Evolutionary conservation across 2,329 filamentous ascomycete species (phyloP).

Genomic region (Cladosporium sp.): DNA sequence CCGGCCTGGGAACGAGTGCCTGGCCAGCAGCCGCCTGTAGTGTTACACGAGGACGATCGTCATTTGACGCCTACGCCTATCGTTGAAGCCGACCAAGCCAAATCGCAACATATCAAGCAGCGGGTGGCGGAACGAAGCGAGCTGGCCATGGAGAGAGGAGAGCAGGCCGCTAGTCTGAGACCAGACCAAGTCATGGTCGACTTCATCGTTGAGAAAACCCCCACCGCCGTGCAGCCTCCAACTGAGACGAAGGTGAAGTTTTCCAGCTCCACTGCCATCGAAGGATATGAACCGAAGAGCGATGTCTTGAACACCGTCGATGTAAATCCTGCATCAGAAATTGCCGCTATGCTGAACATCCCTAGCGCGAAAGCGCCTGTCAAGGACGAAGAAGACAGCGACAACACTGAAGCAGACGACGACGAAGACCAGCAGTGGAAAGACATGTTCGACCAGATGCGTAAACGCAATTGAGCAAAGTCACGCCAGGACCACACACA

Average conservation of each 20-base stretch:
- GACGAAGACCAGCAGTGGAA: slow-evolving; percentile 21
- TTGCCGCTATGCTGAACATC: slow-evolving; percentile 10
- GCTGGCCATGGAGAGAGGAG: slow-evolving; percentile 48
- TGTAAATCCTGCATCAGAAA: slow-evolving; percentile 1
- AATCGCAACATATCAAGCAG: background rate
- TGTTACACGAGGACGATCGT: slow-evolving; percentile 40
- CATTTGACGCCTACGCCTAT: slow-evolving; percentile 2
- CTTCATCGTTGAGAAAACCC: slow-evolving; percentile 36
- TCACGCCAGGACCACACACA: background rate
- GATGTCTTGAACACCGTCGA: background rate
- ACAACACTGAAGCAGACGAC: background rate
- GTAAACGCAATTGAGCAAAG: slow-evolving; percentile 12
- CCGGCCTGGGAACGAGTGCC: slow-evolving; percentile 80
- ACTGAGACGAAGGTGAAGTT: slow-evolving; percentile 8
- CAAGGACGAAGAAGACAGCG: background rate
- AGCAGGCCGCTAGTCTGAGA: slow-evolving; percentile 33
- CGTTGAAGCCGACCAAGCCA: background rate
- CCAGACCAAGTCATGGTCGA: slow-evolving; percentile 36
- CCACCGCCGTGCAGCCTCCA: background rate
- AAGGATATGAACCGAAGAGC: slow-evolving; percentile 16
- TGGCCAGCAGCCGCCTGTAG: slow-evolving; percentile 39
- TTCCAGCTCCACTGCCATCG: slow-evolving; percentile 9
- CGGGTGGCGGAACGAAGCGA: slow-evolving; percentile 34
- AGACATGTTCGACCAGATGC: slow-evolving; percentile 19
- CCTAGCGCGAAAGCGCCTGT: background rate